Conservation (phyloP, 305 asterid genomes). For the Nicotiana rustica region DNA sequence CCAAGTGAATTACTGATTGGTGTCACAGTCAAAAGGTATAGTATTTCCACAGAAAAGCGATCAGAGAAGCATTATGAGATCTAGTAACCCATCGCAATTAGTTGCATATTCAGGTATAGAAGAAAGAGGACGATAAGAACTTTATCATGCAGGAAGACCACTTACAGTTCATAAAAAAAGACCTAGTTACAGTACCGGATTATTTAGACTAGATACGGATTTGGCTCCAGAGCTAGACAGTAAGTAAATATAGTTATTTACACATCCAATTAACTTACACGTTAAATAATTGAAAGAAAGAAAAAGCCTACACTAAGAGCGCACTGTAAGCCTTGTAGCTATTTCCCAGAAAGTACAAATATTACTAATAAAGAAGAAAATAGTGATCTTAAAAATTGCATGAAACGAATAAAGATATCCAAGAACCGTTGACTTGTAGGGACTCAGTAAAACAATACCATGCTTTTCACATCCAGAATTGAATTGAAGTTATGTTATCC, state of each 20-base stretch:
- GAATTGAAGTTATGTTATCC: neutral
- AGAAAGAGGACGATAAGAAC: neutral
- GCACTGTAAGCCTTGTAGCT: neutral
- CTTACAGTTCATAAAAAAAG: neutral
- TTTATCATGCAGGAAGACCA: neutral
- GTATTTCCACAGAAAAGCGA: neutral
- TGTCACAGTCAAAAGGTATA: neutral
- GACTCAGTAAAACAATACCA: neutral
- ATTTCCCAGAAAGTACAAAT: neutral
- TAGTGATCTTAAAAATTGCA: neutral
- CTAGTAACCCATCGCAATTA: neutral
- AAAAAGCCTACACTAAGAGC: neutral
- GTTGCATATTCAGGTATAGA: neutral
- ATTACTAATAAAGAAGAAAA: neutral
- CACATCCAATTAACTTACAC: neutral
- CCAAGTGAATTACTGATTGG: slow-evolving; percentile 9
- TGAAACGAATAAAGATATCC: neutral
- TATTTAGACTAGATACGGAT: neutral
- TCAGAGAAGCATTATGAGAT: neutral
- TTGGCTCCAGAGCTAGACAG: neutral
- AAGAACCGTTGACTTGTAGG: neutral
- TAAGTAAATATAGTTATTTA: neutral
- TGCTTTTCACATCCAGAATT: neutral
- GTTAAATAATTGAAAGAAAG: neutral
- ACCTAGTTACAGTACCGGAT: neutral